A percentile compares a stretch with the other conserved stretches of the same genome.
phyloP scores from a whole-genome alignment of 2,329 filamentous ascomycete genomes.

The Nemania serpens region DNA sequence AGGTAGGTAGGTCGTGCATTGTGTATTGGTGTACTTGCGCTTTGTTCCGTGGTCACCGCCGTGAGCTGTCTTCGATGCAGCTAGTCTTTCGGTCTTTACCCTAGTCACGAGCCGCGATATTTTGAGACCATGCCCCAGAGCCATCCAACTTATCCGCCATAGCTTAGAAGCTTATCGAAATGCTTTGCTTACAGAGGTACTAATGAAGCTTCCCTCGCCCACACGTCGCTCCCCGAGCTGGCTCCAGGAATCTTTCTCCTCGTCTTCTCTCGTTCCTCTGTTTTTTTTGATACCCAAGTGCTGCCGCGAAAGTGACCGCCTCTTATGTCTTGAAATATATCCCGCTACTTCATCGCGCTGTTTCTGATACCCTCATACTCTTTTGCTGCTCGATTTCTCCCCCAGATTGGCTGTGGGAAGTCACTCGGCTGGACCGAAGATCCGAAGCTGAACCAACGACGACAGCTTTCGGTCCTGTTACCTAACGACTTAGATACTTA shows the following conservation, averaged over 20 bases:
- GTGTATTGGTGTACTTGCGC: neutral
- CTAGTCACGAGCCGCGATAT: conserved; percentile 13
- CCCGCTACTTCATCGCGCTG: neutral
- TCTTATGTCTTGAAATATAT: neutral
- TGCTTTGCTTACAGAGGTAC: neutral
- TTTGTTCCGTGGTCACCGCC: conserved; percentile 13
- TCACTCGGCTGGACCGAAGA: neutral
- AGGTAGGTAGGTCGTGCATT: neutral
- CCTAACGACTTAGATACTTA: neutral
- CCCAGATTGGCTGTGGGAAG: neutral
- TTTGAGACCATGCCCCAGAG: conserved; percentile 3
- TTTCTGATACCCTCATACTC: neutral
- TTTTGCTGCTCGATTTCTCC: too few species aligned
- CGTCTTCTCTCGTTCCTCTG: neutral
- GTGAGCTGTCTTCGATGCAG: neutral
- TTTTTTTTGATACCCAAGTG: neutral
- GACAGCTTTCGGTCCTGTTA: neutral
- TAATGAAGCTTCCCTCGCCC: neutral
- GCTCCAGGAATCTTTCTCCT: neutral
- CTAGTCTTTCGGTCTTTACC: conserved; percentile 4
- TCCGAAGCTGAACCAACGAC: neutral
- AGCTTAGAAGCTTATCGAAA: neutral
- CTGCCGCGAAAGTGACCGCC: neutral
- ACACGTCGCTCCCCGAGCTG: neutral
- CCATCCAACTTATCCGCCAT: neutral